A percentile compares a stretch with the other conserved stretches of the same genome.
Conservation (phyloP, 345 rosid species). For the Gossypium longicalyx region DNA sequence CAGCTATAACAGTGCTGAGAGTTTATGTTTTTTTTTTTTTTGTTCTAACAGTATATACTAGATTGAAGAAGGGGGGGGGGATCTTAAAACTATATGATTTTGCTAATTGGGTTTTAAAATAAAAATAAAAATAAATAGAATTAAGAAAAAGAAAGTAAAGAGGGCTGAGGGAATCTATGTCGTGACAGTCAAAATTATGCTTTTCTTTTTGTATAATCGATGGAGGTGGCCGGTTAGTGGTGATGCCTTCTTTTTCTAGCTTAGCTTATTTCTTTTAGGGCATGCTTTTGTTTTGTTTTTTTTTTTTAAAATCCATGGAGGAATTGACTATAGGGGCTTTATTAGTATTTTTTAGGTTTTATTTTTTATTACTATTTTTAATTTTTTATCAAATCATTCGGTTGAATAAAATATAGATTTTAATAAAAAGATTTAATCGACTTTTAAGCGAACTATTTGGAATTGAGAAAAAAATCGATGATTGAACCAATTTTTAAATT, state of each 20-base stretch:
- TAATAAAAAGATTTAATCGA: too few species aligned
- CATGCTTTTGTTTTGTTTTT: neutral
- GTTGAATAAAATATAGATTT: too few species aligned
- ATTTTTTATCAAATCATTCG: too few species aligned
- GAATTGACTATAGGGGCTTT: slow-evolving; percentile 22
- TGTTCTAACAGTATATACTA: slow-evolving; percentile 25
- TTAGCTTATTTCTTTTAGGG: slow-evolving; percentile 16
- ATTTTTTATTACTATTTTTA: too few species aligned
- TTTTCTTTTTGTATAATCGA: slow-evolving; percentile 40
- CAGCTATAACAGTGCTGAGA: slow-evolving; percentile 1
- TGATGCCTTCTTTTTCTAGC: slow-evolving; percentile 2
- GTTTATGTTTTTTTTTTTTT: slow-evolving; percentile 21
- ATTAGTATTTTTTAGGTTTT: slow-evolving; percentile 12
- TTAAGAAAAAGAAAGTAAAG: neutral
- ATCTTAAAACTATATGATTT: slow-evolving; percentile 37
- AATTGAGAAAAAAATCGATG: too few species aligned
- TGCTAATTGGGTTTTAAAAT: slow-evolving; percentile 18
- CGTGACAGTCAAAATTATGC: slow-evolving; percentile 11
- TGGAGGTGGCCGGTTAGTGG: slow-evolving; percentile 22
- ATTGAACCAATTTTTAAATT: too few species aligned
- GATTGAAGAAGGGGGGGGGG: slow-evolving; percentile 16
- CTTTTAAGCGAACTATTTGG: too few species aligned
- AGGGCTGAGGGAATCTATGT: slow-evolving; percentile 15
- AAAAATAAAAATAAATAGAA: slow-evolving; percentile 20
- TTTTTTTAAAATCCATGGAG: neutral